phyloP scores from a whole-genome alignment of 805 yeast genomes.

The Metschnikowia cubensis region DNA sequence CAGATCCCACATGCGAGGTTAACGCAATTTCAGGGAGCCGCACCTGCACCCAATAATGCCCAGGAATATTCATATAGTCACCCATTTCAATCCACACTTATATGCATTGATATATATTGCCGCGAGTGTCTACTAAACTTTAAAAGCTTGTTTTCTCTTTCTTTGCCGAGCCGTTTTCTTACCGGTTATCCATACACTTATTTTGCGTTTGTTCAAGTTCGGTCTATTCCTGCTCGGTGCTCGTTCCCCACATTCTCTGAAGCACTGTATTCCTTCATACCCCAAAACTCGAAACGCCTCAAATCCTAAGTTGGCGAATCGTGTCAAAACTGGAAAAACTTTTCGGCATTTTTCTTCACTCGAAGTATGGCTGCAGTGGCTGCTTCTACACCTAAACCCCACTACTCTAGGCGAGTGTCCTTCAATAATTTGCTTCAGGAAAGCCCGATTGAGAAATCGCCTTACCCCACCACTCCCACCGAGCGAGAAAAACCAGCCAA shows the following conservation, averaged over 20 bases:
- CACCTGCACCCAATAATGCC: conserved; percentile 4
- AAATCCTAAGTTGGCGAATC: not conserved
- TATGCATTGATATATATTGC: not conserved
- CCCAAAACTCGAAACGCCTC: not conserved
- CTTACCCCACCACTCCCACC: conserved; percentile 18
- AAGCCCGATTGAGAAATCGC: not conserved
- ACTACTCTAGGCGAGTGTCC: conserved; percentile 37
- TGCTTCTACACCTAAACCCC: conserved; percentile 3
- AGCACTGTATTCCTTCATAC: not conserved
- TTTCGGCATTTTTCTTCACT: not conserved
- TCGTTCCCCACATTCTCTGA: conserved; percentile 1
- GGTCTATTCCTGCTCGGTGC: not conserved
- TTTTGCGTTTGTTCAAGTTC: not conserved
- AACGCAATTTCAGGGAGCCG: not conserved
- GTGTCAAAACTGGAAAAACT: not conserved
- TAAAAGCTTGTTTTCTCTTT: not conserved
- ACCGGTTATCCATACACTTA: not conserved
- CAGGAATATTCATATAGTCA: conserved; percentile 4
- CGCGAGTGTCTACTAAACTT: not conserved
- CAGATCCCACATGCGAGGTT: not conserved
- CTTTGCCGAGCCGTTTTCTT: not conserved
- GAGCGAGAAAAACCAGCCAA: conserved; percentile 19
- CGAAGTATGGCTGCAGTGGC: conserved; percentile 8
- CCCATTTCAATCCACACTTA: not conserved
- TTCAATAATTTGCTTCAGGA: conserved; percentile 40